Percentiles rank a stretch among this genome's conserved stretches.
Conservation (phyloP, 306 rosid species). For the Vigna unguiculata region DNA sequence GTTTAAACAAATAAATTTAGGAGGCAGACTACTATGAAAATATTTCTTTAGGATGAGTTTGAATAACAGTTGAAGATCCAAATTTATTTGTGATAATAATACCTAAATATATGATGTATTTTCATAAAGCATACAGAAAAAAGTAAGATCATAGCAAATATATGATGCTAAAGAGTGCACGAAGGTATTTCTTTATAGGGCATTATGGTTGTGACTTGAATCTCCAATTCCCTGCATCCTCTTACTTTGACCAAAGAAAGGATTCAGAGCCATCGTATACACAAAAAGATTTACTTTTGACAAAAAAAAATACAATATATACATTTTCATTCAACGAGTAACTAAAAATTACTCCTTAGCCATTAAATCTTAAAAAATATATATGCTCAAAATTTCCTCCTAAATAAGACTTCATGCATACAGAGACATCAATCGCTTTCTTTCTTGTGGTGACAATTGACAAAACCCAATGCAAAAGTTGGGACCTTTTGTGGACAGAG, state of each 20-base stretch:
- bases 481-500: not conserved
- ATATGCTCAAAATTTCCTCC: conserved; percentile 19
- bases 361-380: not conserved
- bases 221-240: not conserved
- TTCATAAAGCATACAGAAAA: no score
- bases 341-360: conserved; percentile 17
- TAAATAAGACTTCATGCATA: conserved; percentile 24
- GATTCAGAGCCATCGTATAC: not conserved
- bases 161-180: not conserved
- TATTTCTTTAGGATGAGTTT: no score
- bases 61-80: no score
- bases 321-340: not conserved
- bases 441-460: conserved; percentile 18
- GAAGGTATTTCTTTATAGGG: not conserved
- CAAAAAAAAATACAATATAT: not conserved
- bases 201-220: not conserved
- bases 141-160: no score
- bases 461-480: not conserved
- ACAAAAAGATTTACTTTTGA: conserved; percentile 11
- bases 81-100: no score
- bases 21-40: no score
- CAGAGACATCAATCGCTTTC: conserved; percentile 37
- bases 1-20: no score
- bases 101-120: no score
- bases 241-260: conserved; percentile 14